Evolutionary conservation across 177 flowering plant genomes (phyloP).

Genomic region (Vitis hybrid): DNA sequence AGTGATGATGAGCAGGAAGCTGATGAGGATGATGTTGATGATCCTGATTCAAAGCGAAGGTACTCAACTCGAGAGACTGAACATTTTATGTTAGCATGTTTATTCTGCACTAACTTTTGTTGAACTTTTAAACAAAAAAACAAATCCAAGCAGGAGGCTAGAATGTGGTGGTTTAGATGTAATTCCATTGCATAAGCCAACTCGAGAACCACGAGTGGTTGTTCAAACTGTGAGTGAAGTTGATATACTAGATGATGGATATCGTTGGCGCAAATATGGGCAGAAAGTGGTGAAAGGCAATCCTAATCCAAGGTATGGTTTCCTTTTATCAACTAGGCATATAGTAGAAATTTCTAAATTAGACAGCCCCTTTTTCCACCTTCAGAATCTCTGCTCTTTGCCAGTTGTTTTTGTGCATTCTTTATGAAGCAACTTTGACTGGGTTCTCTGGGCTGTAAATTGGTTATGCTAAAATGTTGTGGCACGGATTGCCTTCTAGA

Average conservation of each 20-base stretch:
- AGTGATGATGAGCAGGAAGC: conserved; percentile 38
- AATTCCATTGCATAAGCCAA: conserved; percentile 29
- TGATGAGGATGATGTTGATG: conserved; percentile 42
- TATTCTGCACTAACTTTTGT: not conserved
- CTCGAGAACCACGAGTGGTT: conserved; percentile 52
- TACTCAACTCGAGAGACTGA: conserved; percentile 5
- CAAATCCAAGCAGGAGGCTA: conserved; percentile 33
- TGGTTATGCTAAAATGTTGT: not conserved
- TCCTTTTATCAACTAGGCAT: not conserved
- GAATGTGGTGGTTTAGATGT: conserved; percentile 27
- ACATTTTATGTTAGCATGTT: not conserved
- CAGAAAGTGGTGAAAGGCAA: conserved; percentile 52
- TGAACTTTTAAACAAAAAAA: conserved; percentile 6
- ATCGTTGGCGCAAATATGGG: conserved; percentile 26
- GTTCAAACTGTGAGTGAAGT: conserved; percentile 56
- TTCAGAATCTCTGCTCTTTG: not conserved
- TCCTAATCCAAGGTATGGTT: conserved; percentile 48
- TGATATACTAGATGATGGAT: conserved; percentile 56
- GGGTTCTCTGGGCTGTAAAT: not conserved
- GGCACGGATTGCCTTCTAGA: too few species aligned
- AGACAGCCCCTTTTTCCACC: not conserved
- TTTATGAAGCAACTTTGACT: not conserved
- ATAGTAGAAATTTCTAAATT: not conserved
- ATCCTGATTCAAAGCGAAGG: conserved; percentile 53
- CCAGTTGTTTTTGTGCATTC: not conserved